phyloP scores from a whole-genome alignment of 2,329 filamentous ascomycete species.

The Cryphonectria naterciae region DNA sequence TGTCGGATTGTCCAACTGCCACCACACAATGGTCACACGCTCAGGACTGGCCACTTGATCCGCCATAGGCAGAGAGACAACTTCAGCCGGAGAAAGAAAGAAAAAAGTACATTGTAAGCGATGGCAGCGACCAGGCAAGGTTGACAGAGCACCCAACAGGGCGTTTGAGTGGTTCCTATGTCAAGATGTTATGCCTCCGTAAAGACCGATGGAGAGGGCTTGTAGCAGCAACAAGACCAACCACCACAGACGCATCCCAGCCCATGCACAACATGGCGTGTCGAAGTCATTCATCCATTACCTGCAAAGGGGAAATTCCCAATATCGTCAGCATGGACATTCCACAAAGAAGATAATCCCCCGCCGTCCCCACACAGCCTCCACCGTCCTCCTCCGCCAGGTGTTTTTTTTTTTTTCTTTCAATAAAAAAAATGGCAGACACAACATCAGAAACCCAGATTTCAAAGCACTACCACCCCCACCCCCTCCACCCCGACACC shows the following conservation, averaged over 20 bases:
- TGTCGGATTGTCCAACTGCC: background rate
- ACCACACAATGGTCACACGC: too few relatives aligned
- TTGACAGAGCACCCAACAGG: background rate
- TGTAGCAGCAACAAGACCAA: background rate
- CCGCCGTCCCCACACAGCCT: background rate
- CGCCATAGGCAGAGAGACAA: background rate
- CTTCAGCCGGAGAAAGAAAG: background rate
- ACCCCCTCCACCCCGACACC: conserved; percentile 33
- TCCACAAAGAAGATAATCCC: too few relatives aligned
- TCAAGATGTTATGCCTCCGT: background rate
- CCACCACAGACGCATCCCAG: background rate
- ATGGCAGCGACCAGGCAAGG: background rate
- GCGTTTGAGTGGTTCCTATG: background rate
- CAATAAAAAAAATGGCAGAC: background rate
- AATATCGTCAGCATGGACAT: background rate
- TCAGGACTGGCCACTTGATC: background rate
- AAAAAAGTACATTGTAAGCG: background rate
- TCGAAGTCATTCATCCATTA: background rate
- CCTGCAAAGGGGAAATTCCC: background rate
- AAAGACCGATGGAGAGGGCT: background rate
- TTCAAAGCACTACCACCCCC: conserved; percentile 46
- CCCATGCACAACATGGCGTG: background rate
- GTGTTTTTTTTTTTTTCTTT: background rate
- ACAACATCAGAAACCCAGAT: conserved; percentile 42
- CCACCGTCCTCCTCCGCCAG: conserved; percentile 5